Evolutionary conservation across 345 rosid species (phyloP).

Genomic region (Citrus cavaleriei): DNA sequence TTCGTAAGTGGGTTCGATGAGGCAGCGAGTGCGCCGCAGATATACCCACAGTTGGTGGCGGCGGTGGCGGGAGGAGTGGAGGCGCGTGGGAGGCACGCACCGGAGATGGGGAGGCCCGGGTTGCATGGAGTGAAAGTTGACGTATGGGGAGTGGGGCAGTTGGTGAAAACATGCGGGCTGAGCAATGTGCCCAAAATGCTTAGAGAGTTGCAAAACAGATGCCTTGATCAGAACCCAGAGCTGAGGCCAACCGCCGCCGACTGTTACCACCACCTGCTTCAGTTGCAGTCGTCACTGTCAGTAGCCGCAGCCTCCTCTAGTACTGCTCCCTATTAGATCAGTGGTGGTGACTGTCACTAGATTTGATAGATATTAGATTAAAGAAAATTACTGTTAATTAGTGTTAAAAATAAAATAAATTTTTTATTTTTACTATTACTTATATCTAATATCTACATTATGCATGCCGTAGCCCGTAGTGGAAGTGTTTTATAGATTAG

Average conservation of each 20-base stretch:
- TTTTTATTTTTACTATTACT: too few relatives aligned
- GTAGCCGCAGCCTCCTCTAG: constrained; percentile 31
- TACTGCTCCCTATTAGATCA: constrained; percentile 26
- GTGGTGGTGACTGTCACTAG: background rate
- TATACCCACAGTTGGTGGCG: constrained; percentile 46
- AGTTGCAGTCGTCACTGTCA: constrained; percentile 70
- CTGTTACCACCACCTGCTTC: constrained; percentile 87
- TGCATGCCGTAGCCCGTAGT: too few relatives aligned
- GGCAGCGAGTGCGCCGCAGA: constrained; percentile 77
- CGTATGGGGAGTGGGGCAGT: constrained; percentile 88
- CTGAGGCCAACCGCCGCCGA: constrained; percentile 93
- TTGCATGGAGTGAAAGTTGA: constrained; percentile 93
- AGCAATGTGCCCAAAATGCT: constrained; percentile 61
- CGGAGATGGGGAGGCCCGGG: constrained; percentile 83
- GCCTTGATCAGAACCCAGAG: constrained; percentile 89
- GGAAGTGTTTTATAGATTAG: too few relatives aligned
- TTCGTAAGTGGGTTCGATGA: constrained; percentile 76
- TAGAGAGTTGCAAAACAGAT: constrained; percentile 75
- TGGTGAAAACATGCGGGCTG: constrained; percentile 78
- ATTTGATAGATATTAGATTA: background rate
- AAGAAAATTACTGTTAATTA: background rate
- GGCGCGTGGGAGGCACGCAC: constrained; percentile 63
- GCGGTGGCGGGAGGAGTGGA: constrained; percentile 15
- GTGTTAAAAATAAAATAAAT: background rate
- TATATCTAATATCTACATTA: too few relatives aligned